phyloP scores from a whole-genome alignment of 1,139 yeast genomes.

The Hansenula sp. region DNA sequence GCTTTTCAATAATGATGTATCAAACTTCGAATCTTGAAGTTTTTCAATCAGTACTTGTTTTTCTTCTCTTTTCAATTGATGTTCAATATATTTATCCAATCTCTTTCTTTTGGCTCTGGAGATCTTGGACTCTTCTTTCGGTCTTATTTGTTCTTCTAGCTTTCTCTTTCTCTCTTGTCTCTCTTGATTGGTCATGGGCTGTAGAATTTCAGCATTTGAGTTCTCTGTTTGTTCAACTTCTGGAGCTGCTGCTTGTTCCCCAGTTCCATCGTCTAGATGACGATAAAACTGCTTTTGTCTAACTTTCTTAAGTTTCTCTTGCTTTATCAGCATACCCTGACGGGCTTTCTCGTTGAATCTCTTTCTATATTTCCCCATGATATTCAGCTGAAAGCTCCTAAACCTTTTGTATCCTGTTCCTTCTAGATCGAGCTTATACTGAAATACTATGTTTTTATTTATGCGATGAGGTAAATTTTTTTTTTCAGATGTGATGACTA shows the following conservation, averaged over 20 bases:
- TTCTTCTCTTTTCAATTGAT: conserved; percentile 87
- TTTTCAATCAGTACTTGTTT: conserved; percentile 74
- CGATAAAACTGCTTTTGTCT: conserved; percentile 66
- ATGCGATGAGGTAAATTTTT: conserved; percentile 22
- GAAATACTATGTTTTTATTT: not conserved
- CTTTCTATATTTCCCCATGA: conserved; percentile 78
- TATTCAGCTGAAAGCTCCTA: not conserved
- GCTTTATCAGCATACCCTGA: conserved; percentile 79
- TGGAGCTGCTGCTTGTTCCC: conserved; percentile 23
- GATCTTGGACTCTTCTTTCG: conserved; percentile 60
- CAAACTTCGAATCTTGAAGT: conserved; percentile 67
- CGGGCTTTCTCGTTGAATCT: conserved; percentile 86
- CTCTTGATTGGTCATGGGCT: conserved; percentile 50
- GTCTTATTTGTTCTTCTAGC: conserved; percentile 55
- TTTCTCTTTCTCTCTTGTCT: conserved; percentile 62
- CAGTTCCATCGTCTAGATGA: conserved; percentile 36
- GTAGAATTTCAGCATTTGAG: conserved; percentile 58
- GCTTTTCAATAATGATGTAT: conserved; percentile 63
- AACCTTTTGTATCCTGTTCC: not conserved
- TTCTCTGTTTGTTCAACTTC: conserved; percentile 30
- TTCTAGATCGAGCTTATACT: not conserved
- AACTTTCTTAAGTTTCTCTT: conserved; percentile 62
- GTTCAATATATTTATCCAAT: conserved; percentile 75
- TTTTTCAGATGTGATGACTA: conserved; percentile 2
- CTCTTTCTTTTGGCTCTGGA: conserved; percentile 75